Base-by-base conservation (phyloP, 78 protist species). In the Dictyostelium intermedium region DNA sequence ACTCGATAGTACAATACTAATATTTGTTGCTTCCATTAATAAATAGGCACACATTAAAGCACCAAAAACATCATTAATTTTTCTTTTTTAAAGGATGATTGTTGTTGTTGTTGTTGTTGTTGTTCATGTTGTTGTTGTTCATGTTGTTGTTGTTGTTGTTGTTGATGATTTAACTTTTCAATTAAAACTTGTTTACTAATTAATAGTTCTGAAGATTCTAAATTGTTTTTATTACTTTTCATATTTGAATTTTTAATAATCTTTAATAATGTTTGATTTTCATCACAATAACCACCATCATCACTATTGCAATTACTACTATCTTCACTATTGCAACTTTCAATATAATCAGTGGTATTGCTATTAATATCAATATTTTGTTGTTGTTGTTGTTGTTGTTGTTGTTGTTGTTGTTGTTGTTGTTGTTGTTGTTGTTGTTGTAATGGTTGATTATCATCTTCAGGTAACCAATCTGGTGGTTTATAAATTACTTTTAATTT, bases 401-500 rank as follows among this genome's bases (percentile, higher is more conserved):
- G 14, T 50, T 14, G 14, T 14, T 50, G 14, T 50, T 50, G 14
- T 50, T 61, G n/a, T n/a, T 61, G 7, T n/a, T 61, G 8, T 7
- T 61, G 3, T 61, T 61, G n/a, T 61, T 61, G n/a, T 61, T 66
- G 27, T 66, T 9, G 27, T 66, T 27, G 18, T 70, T 70, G 32
- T 70, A 32, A 70, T 27, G 20, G 0, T 10, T 63, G 35, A 72
- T 72, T 34, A 34, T 83, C 87, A 35, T 83, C 30, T 25, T 56
- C 78, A 9, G 87, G 87, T 25, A 34, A 1, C 87, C 87, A 83
- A 63, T 35, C 25, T 3, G 87, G 87, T 83, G 87, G 39, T 83
- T 63, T 83, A 69, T 70, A 83, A n/a, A 83, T 2, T 3, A 83
- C 87, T 63, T 83, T 56, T 83, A 83, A 63, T 83, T 83, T 83